Base-by-base conservation (phyloP, 805 yeast species). In the Candida maris region DNA sequence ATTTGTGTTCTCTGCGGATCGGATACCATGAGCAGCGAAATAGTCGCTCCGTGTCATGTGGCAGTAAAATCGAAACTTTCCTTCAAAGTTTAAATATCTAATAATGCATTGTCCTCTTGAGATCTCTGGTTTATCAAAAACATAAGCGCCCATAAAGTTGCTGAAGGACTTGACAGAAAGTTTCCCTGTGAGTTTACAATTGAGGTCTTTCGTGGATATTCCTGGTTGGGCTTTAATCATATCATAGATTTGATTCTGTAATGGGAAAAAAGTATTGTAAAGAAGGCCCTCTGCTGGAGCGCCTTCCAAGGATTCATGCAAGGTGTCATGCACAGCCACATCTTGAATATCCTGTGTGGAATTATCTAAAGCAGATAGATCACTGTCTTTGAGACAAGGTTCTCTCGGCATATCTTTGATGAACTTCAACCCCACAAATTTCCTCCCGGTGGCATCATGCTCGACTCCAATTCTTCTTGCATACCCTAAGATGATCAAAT, bases 61-160 rank as follows among this genome's bases (percentile, higher is more conserved):
- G 27, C 94, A 66, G 57, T 75, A 85, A 46, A 77, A 84, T 51
- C 85, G 82, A 39, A 71, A 68, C 45, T 87, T 78, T 0, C 95
- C 94, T 41, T 77, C 79, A 46, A 77, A 78, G 51, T 85, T 94
- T 41, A 77, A 75, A 13, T 80, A 79, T 43, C 83, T 69, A 0
- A 81, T 69, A 9, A 86, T 62, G 2, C 57, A 63, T 14, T 29
- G 17, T 4, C 32, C 29, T 14, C 30, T 29, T 12, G 30, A 43
- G 8, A 34, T 9, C 6, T 37, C 53, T 38, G 38, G 53, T 39
- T 17, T 56, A 46, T 44, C 56, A 4, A 40, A 30, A 9, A 45
- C 39, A 15, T 47, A 41, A 1, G 41, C 30, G 10, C 27, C 24
- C 5, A 46, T 20, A 23, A 36, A 44, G 23, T 39, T 38, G 27